Conservation (phyloP, 2,329 filamentous ascomycete genomes). For the Camillea tinctor region DNA sequence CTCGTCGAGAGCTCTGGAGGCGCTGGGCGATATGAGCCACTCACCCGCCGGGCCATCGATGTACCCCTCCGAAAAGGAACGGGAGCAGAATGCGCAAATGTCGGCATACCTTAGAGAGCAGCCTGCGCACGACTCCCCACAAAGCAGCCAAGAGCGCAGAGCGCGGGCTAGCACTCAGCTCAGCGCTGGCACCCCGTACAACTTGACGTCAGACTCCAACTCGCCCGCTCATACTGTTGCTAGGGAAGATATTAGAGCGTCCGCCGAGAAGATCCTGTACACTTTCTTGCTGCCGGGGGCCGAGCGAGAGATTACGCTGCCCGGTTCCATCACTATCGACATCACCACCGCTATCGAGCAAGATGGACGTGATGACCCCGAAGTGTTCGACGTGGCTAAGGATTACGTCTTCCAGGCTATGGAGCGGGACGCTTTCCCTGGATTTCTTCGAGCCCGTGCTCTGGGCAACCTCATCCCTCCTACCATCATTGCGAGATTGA, state of each 20-base stretch:
- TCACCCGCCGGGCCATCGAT: conserved; percentile 59
- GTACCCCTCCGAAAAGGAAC: conserved; percentile 68
- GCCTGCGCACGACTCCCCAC: conserved; percentile 54
- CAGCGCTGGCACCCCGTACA: conserved; percentile 59
- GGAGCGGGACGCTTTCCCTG: conserved; percentile 98
- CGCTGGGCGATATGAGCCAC: conserved; percentile 64
- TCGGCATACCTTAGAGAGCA: conserved; percentile 83
- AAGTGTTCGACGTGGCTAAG: conserved; percentile 96
- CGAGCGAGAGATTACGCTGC: conserved; percentile 92
- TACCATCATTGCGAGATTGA: conserved; percentile 81
- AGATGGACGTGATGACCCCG: conserved; percentile 88
- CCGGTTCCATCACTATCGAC: conserved; percentile 79
- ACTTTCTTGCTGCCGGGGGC: conserved; percentile 94
- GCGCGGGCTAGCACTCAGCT: conserved; percentile 52
- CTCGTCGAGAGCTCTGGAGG: conserved; percentile 77
- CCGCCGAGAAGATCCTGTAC: conserved; percentile 98
- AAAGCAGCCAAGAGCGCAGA: conserved; percentile 47
- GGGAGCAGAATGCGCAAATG: conserved; percentile 82
- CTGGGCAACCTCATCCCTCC: conserved; percentile 93
- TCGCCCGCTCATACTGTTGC: conserved; percentile 82
- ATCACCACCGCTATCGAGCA: conserved; percentile 89
- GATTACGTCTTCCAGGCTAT: conserved; percentile 99
- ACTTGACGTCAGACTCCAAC: conserved; percentile 70
- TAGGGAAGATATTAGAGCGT: conserved; percentile 87
- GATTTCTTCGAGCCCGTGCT: conserved; percentile 91